phyloP scores from a whole-genome alignment of 352 stramenopile species.

The Phytophthora pseudosyringae region DNA sequence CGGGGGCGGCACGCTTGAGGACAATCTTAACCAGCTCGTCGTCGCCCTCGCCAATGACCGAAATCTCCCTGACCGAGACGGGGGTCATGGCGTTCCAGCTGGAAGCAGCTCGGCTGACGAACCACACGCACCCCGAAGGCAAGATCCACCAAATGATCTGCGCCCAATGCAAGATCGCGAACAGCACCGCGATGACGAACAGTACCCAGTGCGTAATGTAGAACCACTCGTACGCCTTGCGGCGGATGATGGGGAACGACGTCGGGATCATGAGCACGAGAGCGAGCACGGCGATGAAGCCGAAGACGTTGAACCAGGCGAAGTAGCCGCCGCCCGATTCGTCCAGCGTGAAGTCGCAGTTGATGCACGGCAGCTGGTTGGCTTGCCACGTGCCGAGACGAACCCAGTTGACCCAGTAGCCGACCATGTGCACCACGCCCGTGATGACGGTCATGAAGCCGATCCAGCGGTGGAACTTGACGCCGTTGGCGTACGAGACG shows the following conservation, averaged over 20 bases:
- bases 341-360: slow-evolving; percentile 52
- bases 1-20: slow-evolving; percentile 41
- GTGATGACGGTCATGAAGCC: slow-evolving; percentile 63
- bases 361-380: slow-evolving; percentile 56
- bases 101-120: slow-evolving; percentile 55
- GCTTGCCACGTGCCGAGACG: slow-evolving; percentile 48
- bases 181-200: slow-evolving; percentile 59
- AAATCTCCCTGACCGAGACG: slow-evolving; percentile 44
- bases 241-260: slow-evolving; percentile 59
- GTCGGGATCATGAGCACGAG: slow-evolving; percentile 65
- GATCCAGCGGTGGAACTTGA: slow-evolving; percentile 72
- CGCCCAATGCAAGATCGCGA: slow-evolving; percentile 63
- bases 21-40: slow-evolving; percentile 62
- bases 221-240: slow-evolving; percentile 64
- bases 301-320: slow-evolving; percentile 73
- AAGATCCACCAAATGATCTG: slow-evolving; percentile 72
- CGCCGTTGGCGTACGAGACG: slow-evolving; percentile 61
- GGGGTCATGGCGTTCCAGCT: slow-evolving; percentile 52
- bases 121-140: slow-evolving; percentile 54
- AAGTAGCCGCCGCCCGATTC: slow-evolving; percentile 54
- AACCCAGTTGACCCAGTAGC: slow-evolving; percentile 60
- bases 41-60: slow-evolving; percentile 33
- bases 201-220: slow-evolving; percentile 66
- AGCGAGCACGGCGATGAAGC: slow-evolving; percentile 50
- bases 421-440: slow-evolving; percentile 50